These are phyloP conservation scores for Cladosporium sp. DNA, from an alignment of 2,329 filamentous ascomycete genomes.

Conservation along the genomic window DNA sequence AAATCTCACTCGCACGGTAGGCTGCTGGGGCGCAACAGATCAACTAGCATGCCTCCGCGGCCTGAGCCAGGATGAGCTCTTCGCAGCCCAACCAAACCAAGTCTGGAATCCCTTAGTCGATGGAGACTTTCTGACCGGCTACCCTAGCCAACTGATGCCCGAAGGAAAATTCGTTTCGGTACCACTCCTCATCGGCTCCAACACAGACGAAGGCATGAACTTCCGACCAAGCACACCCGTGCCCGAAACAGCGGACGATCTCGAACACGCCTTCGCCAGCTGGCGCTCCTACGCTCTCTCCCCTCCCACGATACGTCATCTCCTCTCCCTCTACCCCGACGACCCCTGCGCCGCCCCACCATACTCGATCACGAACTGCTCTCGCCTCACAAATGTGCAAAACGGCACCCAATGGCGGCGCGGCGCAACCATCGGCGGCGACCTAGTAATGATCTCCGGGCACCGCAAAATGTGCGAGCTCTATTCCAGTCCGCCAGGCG, in stretches of 20 bases:
- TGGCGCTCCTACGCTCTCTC: slow-evolving; percentile 47
- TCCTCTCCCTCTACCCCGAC: slow-evolving; percentile 48
- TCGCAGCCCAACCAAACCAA: slow-evolving; percentile 33
- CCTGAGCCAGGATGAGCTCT: slow-evolving; percentile 28
- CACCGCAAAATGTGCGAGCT: slow-evolving; percentile 44
- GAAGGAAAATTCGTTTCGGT: slow-evolving; percentile 42
- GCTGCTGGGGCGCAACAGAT: slow-evolving; percentile 16
- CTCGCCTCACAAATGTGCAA: slow-evolving; percentile 22
- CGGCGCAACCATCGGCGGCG: slow-evolving; percentile 43
- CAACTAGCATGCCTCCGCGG: slow-evolving; percentile 36
- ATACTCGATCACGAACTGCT: slow-evolving; percentile 26
- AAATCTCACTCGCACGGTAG: slow-evolving; percentile 7
- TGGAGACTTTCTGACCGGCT: slow-evolving; percentile 46
- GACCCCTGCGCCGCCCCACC: slow-evolving; percentile 46
- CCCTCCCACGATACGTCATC: slow-evolving; percentile 39
- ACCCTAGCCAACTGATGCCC: slow-evolving; percentile 43
- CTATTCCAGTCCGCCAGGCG: slow-evolving; percentile 29
- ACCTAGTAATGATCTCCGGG: slow-evolving; percentile 48
- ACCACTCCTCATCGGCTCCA: slow-evolving; percentile 46
- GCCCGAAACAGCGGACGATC: slow-evolving; percentile 42
- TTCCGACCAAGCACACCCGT: slow-evolving; percentile 34
- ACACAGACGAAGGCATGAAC: slow-evolving; percentile 48
- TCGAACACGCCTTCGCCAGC: slow-evolving; percentile 31
- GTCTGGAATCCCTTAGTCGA: slow-evolving; percentile 40
- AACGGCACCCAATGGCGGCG: slow-evolving; percentile 45